Base-by-base conservation (phyloP, 2,329 filamentous ascomycete species). In the Nannizzia gypsea region DNA sequence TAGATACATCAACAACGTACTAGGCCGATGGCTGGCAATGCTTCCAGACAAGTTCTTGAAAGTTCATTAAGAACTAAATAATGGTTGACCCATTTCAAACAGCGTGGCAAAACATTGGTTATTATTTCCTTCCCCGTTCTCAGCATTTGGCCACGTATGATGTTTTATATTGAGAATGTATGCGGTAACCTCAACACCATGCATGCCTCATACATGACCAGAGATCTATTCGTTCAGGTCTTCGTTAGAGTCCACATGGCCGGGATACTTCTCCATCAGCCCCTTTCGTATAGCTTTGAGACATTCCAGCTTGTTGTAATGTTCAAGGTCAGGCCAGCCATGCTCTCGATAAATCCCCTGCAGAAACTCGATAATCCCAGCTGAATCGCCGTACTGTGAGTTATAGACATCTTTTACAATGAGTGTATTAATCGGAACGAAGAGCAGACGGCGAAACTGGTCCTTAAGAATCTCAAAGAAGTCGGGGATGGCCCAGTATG, bases 241-340 rank as follows among this genome's bases (percentile, higher is more conserved):
- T 46, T 46, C 42, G n/a, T 46, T 11, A 46, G 6, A 4, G 48
- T 52, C 48, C 11, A 77, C 76, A 46, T 58, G 2, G 11, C 44
- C 34, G 56, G 59, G 59, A 61, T 58, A 61, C n/a, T 58, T 62
- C 48, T 63, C 61, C 59, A 63, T 61, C 63, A 64, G 36, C 24
- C 63, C 62, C 57, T 56, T 63, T 52, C 61, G 61, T 15, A 64
- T 62, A 46, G 62, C 64, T 20, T 64, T 58, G 50, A 67, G 56
- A 62, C 67, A 69, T 44, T 72, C 68, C n/a, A 64, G 59, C 62
- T 68, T 71, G 31, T 64, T 64, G 61, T 72, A 74, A 3, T 36
- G 56, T 38, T 62, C 58, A 31, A 66, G 57, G 44, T 70, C 59
- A 6, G 70, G 71, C 71, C 70, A 73, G 20, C 70, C 67, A 56